Evolutionary conservation across 768 basidiomycete species (phyloP).

Genomic region (Serendipita sp.): DNA sequence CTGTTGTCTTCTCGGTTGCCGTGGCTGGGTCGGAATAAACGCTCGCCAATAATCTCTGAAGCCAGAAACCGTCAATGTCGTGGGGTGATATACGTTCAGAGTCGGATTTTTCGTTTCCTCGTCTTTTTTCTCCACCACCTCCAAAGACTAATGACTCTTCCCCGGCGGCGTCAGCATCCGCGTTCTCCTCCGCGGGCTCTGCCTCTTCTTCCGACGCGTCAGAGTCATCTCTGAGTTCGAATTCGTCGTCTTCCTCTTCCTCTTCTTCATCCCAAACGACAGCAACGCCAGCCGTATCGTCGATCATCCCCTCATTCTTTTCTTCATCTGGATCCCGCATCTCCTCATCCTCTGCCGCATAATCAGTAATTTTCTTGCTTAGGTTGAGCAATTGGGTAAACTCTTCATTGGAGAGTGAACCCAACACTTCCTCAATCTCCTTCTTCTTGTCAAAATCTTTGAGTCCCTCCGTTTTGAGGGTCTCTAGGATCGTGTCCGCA

Average conservation of each 20-base stretch:
- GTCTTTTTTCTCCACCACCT: conserved; percentile 33
- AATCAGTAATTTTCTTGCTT: conserved; percentile 93
- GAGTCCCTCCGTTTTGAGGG: conserved; percentile 69
- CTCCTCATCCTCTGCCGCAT: conserved; percentile 69
- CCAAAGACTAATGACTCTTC: conserved; percentile 70
- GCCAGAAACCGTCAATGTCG: conserved; percentile 94
- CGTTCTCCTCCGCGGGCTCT: conserved; percentile 31
- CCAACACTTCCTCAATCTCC: conserved; percentile 70
- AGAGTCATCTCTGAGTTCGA: conserved; percentile 67
- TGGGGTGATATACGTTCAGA: conserved; percentile 78
- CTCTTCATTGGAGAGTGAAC: conserved; percentile 45
- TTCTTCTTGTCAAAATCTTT: conserved; percentile 98
- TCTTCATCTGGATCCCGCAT: conserved; percentile 68
- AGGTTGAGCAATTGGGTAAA: conserved; percentile 74
- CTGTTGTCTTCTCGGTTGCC: conserved; percentile 75
- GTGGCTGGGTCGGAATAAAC: conserved; percentile 90
- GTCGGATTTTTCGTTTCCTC: conserved; percentile 37
- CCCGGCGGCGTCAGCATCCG: conserved; percentile 22
- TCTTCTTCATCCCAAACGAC: conserved; percentile 98
- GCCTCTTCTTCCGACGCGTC: conserved; percentile 58
- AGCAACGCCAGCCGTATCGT: conserved; percentile 93
- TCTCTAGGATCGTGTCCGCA: conserved; percentile 80
- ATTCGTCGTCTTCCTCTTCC: conserved; percentile 69
- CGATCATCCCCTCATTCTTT: conserved; percentile 73
- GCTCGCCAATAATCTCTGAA: conserved; percentile 83